Conservation (phyloP, 2,329 filamentous ascomycete species). For the Aquanectria penicillioides region DNA sequence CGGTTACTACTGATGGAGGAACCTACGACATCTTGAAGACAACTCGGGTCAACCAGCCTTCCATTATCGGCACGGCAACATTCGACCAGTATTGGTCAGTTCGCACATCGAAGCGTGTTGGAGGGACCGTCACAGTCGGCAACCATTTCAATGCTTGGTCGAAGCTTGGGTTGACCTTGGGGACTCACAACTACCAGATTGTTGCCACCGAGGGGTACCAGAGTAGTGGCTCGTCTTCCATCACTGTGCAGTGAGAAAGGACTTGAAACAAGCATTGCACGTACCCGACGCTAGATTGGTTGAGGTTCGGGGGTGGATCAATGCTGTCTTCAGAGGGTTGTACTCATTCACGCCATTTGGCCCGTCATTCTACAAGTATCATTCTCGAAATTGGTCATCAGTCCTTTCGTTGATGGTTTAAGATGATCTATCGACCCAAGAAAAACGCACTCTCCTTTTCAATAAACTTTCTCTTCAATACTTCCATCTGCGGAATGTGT, state of each 20-base stretch:
- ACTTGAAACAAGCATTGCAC: not conserved
- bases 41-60: conserved; percentile 54
- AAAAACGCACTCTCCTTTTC: too few relatives aligned
- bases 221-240: conserved; percentile 58
- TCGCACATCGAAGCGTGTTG: conserved; percentile 57
- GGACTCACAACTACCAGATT: conserved; percentile 63
- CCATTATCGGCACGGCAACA: conserved; percentile 58
- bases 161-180: conserved; percentile 58
- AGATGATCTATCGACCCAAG: too few relatives aligned
- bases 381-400: too few relatives aligned
- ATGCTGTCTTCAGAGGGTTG: too few relatives aligned
- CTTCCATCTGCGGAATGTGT: too few relatives aligned
- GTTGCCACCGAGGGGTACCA: conserved; percentile 64
- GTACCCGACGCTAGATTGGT: not conserved
- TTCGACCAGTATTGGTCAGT: conserved; percentile 66
- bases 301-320: not conserved
- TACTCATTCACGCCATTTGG: too few relatives aligned
- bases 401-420: too few relatives aligned
- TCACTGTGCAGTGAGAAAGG: conserved; percentile 49
- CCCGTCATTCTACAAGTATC: too few relatives aligned
- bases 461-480: too few relatives aligned
- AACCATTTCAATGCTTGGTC: conserved; percentile 66
- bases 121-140: conserved; percentile 59
- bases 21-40: conserved; percentile 51
- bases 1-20: conserved; percentile 49